Base-by-base conservation (phyloP, 352 stramenopile genomes). In the Phytophthora sojae region DNA sequence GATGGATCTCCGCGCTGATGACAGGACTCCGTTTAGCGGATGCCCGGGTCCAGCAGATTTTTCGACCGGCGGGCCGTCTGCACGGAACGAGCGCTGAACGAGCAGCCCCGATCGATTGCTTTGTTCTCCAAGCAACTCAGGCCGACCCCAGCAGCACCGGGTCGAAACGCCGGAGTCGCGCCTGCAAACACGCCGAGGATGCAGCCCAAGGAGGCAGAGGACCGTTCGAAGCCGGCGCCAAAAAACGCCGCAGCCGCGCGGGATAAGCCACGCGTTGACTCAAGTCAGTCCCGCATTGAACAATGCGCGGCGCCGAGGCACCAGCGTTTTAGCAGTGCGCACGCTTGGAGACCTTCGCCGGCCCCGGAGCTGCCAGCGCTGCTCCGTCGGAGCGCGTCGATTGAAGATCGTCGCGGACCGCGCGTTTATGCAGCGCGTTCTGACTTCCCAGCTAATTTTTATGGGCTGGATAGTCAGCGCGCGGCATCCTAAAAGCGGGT, bases 401-500 rank as follows among this genome's bases (percentile, higher is more conserved):
- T 69, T 73, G 65, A 68, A 68, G 65, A 71, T 71, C 57, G 64
- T 61, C 19, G 30, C 56, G 37, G 15, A 14, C n/a, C n/a, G 52
- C 58, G 51, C 51, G 51, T 73, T 54, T 73, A 73, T 73, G 65
- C 58, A 67, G 17, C 49, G 14, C n/a, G 35, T 55, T 75, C 67
- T 75, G 67, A 75, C 67, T 75, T 64, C 32, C 35, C 25, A 45
- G 53, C 32, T 74, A 64, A 73, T 53, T 69, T 73, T 73, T 64
- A 69, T 17, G 3, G 14, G 23, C 61, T 61, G 53, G 45, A 58
- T 75, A 75, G 67, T 66, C 67, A 75, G 67, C 66, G 15, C 55
- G 11, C 21, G 14, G 15, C 45, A 55, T 69, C 8, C 60, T 64
- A 68, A 59, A 61, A 59, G 14, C n/a, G 19, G n/a, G 21, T 67